Conservation (phyloP, 2,329 filamentous ascomycete genomes). For the Diaporthe sp. region DNA sequence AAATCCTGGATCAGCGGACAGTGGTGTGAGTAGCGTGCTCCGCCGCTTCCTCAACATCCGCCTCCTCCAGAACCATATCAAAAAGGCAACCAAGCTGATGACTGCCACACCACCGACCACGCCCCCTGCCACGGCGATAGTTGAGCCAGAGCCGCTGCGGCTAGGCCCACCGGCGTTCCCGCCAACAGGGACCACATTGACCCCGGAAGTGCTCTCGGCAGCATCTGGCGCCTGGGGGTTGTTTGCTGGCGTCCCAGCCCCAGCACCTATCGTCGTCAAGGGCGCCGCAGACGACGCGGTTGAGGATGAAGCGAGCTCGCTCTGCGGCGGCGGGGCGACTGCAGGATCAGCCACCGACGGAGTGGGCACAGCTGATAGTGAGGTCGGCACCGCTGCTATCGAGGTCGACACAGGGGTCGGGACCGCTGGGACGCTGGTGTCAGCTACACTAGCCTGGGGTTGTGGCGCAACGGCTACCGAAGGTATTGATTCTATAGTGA, state of each 20-base stretch:
- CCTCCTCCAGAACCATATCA: conserved; percentile 67
- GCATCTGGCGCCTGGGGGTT: conserved; percentile 12
- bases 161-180: conserved; percentile 36
- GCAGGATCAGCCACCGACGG: conserved; percentile 22
- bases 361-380: conserved; percentile 34
- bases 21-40: conserved; percentile 64
- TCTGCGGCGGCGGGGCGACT: conserved; percentile 21
- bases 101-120: conserved; percentile 64
- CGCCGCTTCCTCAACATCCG: conserved; percentile 57
- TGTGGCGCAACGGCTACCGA: conserved; percentile 43
- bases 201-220: conserved; percentile 40
- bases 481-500: conserved; percentile 41
- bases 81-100: conserved; percentile 60
- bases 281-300: conserved; percentile 33
- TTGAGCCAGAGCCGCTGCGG: conserved; percentile 50
- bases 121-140: conserved; percentile 64
- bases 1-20: conserved; percentile 53
- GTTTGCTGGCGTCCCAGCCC: conserved; percentile 40
- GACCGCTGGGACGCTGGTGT: conserved; percentile 51
- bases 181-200: conserved; percentile 43
- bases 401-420: conserved; percentile 36
- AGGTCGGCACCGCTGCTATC: conserved; percentile 38
- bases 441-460: conserved; percentile 53
- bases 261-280: conserved; percentile 41
- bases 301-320: conserved; percentile 24